Conservation (phyloP, 2,329 filamentous ascomycete species). For the Aspergillus sp. region DNA sequence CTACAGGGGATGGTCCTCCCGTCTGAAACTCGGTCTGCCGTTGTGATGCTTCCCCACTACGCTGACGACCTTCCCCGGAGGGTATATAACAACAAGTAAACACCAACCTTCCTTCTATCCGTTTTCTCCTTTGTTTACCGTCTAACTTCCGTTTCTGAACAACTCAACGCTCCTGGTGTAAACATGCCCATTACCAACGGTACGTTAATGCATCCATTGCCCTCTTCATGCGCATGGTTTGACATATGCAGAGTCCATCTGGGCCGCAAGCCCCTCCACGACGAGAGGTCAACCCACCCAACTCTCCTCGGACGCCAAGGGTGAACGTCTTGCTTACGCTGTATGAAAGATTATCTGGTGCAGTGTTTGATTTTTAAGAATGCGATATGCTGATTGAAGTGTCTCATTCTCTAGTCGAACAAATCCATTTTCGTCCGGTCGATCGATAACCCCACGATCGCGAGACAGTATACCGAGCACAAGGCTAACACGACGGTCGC, state of each 20-base stretch:
- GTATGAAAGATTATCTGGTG: slow-evolving; percentile 45
- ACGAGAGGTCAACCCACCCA: slow-evolving; percentile 80
- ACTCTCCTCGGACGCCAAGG: slow-evolving; percentile 80
- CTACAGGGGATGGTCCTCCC: not conserved
- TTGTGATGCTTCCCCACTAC: slow-evolving; percentile 1
- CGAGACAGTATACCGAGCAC: slow-evolving; percentile 88
- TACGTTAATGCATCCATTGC: slow-evolving; percentile 12
- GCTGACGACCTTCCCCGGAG: not conserved
- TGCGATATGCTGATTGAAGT: not conserved
- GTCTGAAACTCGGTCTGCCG: not conserved
- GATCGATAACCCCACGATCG: slow-evolving; percentile 78
- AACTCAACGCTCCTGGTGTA: slow-evolving; percentile 6
- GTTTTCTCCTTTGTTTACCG: slow-evolving; percentile 3
- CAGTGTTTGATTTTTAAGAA: not conserved
- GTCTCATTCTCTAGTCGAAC: slow-evolving; percentile 58
- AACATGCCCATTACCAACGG: slow-evolving; percentile 42
- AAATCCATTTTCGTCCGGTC: slow-evolving; percentile 95
- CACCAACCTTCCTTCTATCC: not conserved
- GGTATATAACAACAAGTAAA: not conserved
- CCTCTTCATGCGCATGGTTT: not conserved
- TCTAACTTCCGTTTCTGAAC: slow-evolving; percentile 1
- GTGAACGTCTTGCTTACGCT: slow-evolving; percentile 86
- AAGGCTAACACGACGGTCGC: slow-evolving; percentile 84
- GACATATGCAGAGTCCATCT: slow-evolving; percentile 55
- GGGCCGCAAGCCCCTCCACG: slow-evolving; percentile 78